Percentiles rank a stretch among this genome's conserved stretches.
phyloP scores from a whole-genome alignment of 1,284 basidiomycete species.

The Ganoderma lingzhi region DNA sequence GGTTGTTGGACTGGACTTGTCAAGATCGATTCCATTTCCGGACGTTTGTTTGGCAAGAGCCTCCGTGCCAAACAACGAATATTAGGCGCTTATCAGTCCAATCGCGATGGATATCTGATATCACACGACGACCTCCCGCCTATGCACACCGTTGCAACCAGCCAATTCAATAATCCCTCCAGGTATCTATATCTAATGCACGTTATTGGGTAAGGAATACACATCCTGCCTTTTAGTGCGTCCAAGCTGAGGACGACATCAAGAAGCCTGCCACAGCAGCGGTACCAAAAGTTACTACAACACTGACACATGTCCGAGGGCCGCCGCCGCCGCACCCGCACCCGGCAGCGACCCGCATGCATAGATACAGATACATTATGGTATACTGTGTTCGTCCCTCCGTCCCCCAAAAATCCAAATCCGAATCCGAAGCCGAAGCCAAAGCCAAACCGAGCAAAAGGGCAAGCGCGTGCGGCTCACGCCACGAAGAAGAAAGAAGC shows the following conservation, averaged over 20 bases:
- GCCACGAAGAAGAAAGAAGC: conserved; percentile 1
- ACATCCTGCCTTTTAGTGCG: neutral
- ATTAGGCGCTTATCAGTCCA: neutral
- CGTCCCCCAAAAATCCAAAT: conserved; percentile 1
- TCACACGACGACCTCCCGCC: neutral
- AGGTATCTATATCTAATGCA: neutral
- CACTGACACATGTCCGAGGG: conserved; percentile 4
- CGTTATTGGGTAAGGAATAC: neutral
- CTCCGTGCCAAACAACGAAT: conserved; percentile 21
- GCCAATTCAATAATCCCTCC: neutral
- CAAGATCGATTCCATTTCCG: neutral
- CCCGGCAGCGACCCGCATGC: neutral
- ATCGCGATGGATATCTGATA: neutral
- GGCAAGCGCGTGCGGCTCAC: neutral
- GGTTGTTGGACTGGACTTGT: neutral
- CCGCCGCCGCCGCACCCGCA: neutral
- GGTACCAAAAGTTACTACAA: neutral
- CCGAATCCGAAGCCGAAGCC: neutral
- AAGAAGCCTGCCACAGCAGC: neutral
- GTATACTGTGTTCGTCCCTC: neutral
- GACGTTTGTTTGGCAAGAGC: conserved; percentile 22
- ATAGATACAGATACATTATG: conserved; percentile 19
- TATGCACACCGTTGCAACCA: too few species aligned
- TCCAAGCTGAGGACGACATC: neutral
- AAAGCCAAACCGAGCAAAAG: neutral